Base-by-base conservation (phyloP, 768 basidiomycete genomes). In the Psilocybe cubensis region DNA sequence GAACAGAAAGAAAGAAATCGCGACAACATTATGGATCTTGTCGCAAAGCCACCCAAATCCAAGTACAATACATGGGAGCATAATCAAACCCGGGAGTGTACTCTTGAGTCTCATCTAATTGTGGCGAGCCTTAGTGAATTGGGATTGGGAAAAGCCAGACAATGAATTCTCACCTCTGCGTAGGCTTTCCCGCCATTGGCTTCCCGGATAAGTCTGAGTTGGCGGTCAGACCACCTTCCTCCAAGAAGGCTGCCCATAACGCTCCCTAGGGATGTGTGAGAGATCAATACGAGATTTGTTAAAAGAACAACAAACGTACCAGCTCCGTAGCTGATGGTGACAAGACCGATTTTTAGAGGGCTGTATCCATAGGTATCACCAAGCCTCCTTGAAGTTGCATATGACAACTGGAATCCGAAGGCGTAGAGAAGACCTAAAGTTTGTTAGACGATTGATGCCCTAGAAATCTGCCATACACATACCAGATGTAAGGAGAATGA, bases 11-110 rank as follows among this genome's bases (percentile, higher is more conserved):
- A 91, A 78, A 66, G 91, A 87, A 20, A 93, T 76, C 0, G 80
- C 88, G 0, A 87, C 80, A 38, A 94, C 74, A 63, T 89, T 79
- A 3, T 85, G 76, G 33, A 83, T 83, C 57, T 85, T 68, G 53
- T 88, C 72, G 46, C 80, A 84, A 4, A 87, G 78, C 94, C 93
- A 96, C 3, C 83, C 94, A 66, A 91, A 91, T 0, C 79, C 86
- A 33, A 91, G 60, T 31, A 88, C 79, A 12, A 80, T 80, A 0
- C 79, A 79, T 6, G 94, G 88, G 17, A 86, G 73, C 54, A 88
- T 62, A 12, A 83, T 65, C 69, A 92, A 79, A 10, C 83, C 85
- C 14, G 78, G 61, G 25, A 80, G 75, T 0, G 86, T 85, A 63
- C 87, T 88, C 66, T 81, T 76, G 20, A 94, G 69, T 6, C 92